Evolutionary conservation across 202 grass and related monocot species (phyloP), one percentile per base, ranked within the genome.

Genomic region (Hordeum pubiflorum): DNA sequence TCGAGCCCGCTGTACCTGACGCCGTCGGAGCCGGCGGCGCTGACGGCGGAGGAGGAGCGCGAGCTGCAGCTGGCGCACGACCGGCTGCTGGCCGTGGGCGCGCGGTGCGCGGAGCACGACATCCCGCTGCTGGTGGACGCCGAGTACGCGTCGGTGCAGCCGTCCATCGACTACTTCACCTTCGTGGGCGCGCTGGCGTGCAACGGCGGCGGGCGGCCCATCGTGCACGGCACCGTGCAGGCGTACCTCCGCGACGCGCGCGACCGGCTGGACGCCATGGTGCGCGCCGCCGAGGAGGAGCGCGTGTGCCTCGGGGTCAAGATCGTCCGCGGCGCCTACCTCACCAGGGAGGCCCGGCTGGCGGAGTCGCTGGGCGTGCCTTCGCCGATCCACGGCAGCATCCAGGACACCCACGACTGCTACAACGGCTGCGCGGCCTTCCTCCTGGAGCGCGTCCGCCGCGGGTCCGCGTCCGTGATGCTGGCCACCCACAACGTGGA

Each of bases 131-230:
- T 98, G 26, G 87, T 98, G 52, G 95, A 98, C 77, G 95, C 92
- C 15, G 95, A 98, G 87, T 98, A 98, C 86, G 82, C 86, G 1
- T 75, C 90, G 7, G 90, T 98, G 71, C 95, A 98, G 86, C 95
- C 95, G 11, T 84, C 92, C 75, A 89, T 98, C 66, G 92, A 98
- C 74, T 98, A 98, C 86, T 93, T 94, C 95, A 94, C 95, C 2
- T 85, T 91, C 72, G 84, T 33, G 9, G 92, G 75, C 34, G 88
- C 84, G 20, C 71, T 98, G 0, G 64, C 77, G 4, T 93, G 84
- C 80, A 98, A 98, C 62, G 74, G 52, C 61, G 74, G 33, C 4
- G 91, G 74, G 7, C 74, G 44, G 1, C 58, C 95, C 20, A 60
- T 93, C 43, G 88, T 98, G 66, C 86, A 91, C 57, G 86, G 88